Evolutionary conservation across 768 basidiomycete species (phyloP).

Genomic region (Mycena chlorophos): DNA sequence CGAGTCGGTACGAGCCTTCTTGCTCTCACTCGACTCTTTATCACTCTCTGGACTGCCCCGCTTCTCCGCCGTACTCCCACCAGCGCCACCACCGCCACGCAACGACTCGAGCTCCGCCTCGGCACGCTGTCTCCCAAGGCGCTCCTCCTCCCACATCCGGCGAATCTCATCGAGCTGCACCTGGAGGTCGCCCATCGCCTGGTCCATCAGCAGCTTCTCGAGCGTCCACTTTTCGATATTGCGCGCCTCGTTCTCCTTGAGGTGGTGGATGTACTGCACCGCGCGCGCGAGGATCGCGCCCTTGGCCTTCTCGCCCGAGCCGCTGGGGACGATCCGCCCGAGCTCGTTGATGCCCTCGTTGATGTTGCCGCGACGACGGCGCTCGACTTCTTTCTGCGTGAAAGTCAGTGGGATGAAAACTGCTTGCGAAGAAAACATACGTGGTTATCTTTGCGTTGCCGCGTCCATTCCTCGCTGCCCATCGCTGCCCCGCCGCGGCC

Average conservation of each 20-base stretch:
- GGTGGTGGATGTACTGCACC: constrained; percentile 87
- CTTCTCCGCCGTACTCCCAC: constrained; percentile 30
- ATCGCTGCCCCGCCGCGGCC: constrained; percentile 59
- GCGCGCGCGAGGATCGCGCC: constrained; percentile 86
- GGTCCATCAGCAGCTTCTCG: constrained; percentile 89
- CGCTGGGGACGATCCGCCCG: constrained; percentile 83
- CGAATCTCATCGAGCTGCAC: constrained; percentile 81
- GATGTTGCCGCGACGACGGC: constrained; percentile 91
- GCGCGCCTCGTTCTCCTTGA: constrained; percentile 87
- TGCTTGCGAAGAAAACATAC: constrained; percentile 40
- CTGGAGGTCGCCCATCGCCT: constrained; percentile 86
- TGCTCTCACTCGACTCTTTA: not conserved
- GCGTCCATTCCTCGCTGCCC: constrained; percentile 77
- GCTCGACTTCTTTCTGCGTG: constrained; percentile 94
- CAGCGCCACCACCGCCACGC: constrained; percentile 43
- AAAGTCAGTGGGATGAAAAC: not conserved
- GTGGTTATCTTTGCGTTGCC: constrained; percentile 82
- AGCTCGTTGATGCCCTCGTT: constrained; percentile 96
- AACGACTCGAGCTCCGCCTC: constrained; percentile 67
- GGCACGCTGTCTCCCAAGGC: constrained; percentile 53
- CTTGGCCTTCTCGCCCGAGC: constrained; percentile 85
- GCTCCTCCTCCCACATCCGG: constrained; percentile 80
- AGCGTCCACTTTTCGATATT: constrained; percentile 94
- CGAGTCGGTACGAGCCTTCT: not conserved
- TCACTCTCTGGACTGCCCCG: constrained; percentile 34